Percentiles rank a stretch among this genome's conserved stretches.
phyloP scores from a whole-genome alignment of 176 grass and related monocot genomes.

The Triticum aestivum region DNA sequence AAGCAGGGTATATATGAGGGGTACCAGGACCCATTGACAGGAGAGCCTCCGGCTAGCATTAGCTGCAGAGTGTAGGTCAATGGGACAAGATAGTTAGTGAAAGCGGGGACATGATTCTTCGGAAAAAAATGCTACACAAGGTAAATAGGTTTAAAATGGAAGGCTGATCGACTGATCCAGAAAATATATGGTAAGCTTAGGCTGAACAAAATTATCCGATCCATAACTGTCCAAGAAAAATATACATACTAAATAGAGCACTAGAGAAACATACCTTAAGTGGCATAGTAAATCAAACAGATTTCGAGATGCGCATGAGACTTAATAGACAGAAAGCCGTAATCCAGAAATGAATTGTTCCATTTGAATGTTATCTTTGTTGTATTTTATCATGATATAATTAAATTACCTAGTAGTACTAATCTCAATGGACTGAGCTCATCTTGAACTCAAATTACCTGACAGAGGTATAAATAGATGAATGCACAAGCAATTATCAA shows the following conservation, averaged over 20 bases:
- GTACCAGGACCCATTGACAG: neutral
- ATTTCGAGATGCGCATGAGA: neutral
- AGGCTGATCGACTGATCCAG: neutral
- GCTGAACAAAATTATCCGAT: neutral
- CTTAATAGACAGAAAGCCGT: neutral
- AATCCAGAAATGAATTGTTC: neutral
- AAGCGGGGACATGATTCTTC: neutral
- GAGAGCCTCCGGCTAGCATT: neutral
- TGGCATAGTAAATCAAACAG: no score
- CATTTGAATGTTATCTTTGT: neutral
- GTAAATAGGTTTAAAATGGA: neutral
- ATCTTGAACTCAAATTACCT: neutral
- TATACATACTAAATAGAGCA: neutral
- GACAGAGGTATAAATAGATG: no score
- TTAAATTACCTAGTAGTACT: neutral
- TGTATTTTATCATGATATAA: neutral
- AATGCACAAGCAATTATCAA: neutral
- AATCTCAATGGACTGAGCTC: neutral
- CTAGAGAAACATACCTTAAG: no score
- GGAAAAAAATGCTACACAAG: neutral
- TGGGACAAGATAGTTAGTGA: neutral
- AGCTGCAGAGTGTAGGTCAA: conserved; percentile 33
- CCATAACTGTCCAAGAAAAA: neutral
- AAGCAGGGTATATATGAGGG: neutral
- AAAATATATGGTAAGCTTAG: neutral